Base-by-base conservation (phyloP, 371 early-diverging fungal genomes). In the Actinomortierella ambigua region DNA sequence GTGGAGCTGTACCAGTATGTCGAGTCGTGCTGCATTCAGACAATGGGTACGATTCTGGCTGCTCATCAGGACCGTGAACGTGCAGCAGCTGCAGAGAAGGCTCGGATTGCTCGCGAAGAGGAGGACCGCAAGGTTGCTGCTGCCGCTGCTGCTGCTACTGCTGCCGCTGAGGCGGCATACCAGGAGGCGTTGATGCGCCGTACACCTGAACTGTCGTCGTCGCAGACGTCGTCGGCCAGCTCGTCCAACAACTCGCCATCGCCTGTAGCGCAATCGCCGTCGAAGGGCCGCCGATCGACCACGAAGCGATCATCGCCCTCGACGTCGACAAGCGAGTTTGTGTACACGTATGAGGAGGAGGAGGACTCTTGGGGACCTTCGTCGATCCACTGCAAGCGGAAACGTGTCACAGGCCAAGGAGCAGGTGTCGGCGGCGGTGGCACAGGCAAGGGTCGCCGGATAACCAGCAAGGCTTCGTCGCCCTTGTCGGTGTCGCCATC, bases 1-100 rank as follows among this genome's bases (percentile, higher is more conserved):
- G 73, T 71, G 13, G 50, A 71, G 44, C 59, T 71, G 6, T 71
- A 71, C 46, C 73, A 71, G 54, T 71, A 71, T 26, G 67, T 66
- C 14, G 73, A 71, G 48, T 44, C 66, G 1, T 71, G 73, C 59
- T 64, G 58, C 26, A 64, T 64, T 57, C 65, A 64, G 50, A 65
- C 66, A 43, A 65, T 65, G 63, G 63, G 66, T 2, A 58, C 63
- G 7, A 62, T 62, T 26, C 47, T 65, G 22, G 69, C 69, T 17
- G 63, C 62, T 17, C 53, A 63, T 47, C 68, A 63, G 14, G 61
- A 69, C 49, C 69, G 65, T 23, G 63, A 52, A 23, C 59, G 59
- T 27, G 28, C 27, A 20, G 54, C 51, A n/a, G 42, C 15, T 8
- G 40, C 46, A 8, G 18, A 18, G 18, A 46, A 46, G 22, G 46